A percentile compares a stretch with the other conserved stretches of the same genome.
These are phyloP conservation scores for Eucommia ulmoides DNA, from an alignment of 257 asterid species.

Conservation along the genomic window DNA sequence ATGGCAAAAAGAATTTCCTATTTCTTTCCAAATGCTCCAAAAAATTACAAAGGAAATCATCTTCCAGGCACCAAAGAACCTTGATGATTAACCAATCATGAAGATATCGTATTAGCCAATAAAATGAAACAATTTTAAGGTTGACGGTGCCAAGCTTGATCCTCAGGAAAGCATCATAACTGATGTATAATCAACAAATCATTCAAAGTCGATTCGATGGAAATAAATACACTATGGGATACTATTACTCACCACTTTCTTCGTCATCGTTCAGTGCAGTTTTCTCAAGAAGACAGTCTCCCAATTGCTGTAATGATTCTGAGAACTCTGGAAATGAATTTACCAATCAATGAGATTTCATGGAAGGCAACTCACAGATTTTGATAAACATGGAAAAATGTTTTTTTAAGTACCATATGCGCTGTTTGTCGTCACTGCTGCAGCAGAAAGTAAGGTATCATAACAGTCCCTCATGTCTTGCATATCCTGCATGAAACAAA, in stretches of 20 bases:
- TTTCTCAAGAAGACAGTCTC: neutral
- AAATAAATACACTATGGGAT: too few relatives aligned
- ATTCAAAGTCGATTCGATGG: too few relatives aligned
- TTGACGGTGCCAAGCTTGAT: too few relatives aligned
- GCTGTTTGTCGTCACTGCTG: neutral
- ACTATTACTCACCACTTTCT: neutral
- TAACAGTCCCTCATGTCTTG: neutral
- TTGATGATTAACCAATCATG: too few relatives aligned
- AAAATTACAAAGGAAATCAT: too few relatives aligned
- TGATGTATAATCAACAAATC: too few relatives aligned
- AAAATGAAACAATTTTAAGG: too few relatives aligned
- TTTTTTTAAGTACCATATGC: neutral
- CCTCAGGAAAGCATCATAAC: too few relatives aligned
- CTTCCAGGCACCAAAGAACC: too few relatives aligned
- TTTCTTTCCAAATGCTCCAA: too few relatives aligned
- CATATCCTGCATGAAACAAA: neutral
- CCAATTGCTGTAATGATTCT: neutral
- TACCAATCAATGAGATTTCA: neutral
- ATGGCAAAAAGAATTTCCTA: too few relatives aligned
- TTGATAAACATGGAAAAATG: neutral
- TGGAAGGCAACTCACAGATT: neutral
- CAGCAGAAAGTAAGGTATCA: neutral
- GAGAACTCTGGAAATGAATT: neutral
- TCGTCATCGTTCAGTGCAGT: neutral
- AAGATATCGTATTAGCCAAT: too few relatives aligned